Evolutionary conservation across 768 basidiomycete genomes (phyloP).

Genomic region (Suillus discolor): DNA sequence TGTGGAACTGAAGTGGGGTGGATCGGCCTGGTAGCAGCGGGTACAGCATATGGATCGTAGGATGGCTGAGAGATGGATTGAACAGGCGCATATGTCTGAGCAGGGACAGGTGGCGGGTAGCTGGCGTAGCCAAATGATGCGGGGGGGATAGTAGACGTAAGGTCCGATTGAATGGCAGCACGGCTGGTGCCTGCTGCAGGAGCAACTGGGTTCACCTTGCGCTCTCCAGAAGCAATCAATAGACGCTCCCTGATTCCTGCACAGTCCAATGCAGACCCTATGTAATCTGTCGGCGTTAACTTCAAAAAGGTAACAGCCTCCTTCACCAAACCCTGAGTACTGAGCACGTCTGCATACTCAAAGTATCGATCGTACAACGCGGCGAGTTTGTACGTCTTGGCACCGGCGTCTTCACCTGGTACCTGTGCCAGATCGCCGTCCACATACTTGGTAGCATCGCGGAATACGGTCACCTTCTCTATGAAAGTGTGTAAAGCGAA

Average conservation of each 20-base stretch:
- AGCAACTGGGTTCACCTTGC: slow-evolving; percentile 9
- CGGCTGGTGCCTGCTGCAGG: slow-evolving; percentile 34
- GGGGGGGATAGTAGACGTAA: slow-evolving; percentile 14
- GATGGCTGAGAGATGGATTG: slow-evolving; percentile 19
- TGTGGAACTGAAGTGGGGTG: slow-evolving; percentile 33
- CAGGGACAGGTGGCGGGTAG: slow-evolving; percentile 18
- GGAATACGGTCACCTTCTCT: slow-evolving; percentile 96
- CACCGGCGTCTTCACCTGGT: slow-evolving; percentile 36
- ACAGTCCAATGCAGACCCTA: slow-evolving; percentile 53
- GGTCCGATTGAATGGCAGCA: slow-evolving; percentile 29
- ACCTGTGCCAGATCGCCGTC: slow-evolving; percentile 65
- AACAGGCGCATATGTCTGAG: slow-evolving; percentile 37
- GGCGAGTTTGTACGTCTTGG: slow-evolving; percentile 79
- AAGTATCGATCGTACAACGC: slow-evolving; percentile 90
- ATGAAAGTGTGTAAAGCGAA: slow-evolving; percentile 90
- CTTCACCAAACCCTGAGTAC: slow-evolving; percentile 84
- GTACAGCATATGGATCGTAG: slow-evolving; percentile 4
- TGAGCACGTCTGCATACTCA: slow-evolving; percentile 93
- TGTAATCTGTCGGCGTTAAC: slow-evolving; percentile 79
- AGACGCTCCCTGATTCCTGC: slow-evolving; percentile 49
- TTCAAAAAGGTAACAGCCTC: slow-evolving; percentile 81
- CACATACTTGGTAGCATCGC: slow-evolving; percentile 77
- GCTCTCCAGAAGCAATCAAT: slow-evolving; percentile 39
- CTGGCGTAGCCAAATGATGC: slow-evolving; percentile 6
- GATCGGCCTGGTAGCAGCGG: slow-evolving; percentile 27